These are phyloP conservation scores for Vigna unguiculata DNA, from an alignment of 306 rosid genomes.

Conservation along the genomic window DNA sequence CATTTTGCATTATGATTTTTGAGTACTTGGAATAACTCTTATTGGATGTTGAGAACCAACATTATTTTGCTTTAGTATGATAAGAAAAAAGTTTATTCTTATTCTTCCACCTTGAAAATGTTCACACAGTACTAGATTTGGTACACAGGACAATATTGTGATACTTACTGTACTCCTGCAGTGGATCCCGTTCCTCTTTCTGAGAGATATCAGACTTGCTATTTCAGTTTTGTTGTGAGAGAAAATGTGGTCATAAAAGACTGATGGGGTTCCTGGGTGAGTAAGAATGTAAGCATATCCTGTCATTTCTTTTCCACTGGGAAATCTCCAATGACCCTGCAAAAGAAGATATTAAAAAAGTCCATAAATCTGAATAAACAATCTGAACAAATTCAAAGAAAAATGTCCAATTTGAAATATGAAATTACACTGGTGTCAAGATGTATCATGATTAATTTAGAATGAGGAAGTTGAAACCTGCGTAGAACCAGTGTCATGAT, in stretches of 20 bases:
- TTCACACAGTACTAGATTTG: neutral
- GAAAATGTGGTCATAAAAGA: conserved; percentile 81
- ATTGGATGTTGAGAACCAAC: neutral
- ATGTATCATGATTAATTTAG: conserved; percentile 14
- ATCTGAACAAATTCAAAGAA: neutral
- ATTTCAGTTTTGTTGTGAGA: conserved; percentile 69
- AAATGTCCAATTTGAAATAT: conserved; percentile 27
- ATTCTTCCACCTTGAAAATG: neutral
- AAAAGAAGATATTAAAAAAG: conserved; percentile 31
- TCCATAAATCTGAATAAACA: conserved; percentile 11
- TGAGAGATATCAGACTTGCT: conserved; percentile 60
- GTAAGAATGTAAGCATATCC: conserved; percentile 92
- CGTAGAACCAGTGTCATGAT: conserved; percentile 97
- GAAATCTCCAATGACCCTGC: conserved; percentile 99
- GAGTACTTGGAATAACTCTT: conserved; percentile 1
- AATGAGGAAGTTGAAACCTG: conserved; percentile 66
- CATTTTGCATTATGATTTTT: conserved; percentile 11
- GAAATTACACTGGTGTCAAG: neutral
- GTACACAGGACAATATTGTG: neutral
- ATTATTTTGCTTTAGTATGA: neutral
- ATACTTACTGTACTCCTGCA: conserved; percentile 81
- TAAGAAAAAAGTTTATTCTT: neutral
- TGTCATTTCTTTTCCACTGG: conserved; percentile 80
- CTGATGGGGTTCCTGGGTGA: conserved; percentile 92
- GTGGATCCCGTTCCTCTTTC: conserved; percentile 68